phyloP scores from a whole-genome alignment of 192 early-diverging fungal genomes.

The Umbelopsis isabellina region DNA sequence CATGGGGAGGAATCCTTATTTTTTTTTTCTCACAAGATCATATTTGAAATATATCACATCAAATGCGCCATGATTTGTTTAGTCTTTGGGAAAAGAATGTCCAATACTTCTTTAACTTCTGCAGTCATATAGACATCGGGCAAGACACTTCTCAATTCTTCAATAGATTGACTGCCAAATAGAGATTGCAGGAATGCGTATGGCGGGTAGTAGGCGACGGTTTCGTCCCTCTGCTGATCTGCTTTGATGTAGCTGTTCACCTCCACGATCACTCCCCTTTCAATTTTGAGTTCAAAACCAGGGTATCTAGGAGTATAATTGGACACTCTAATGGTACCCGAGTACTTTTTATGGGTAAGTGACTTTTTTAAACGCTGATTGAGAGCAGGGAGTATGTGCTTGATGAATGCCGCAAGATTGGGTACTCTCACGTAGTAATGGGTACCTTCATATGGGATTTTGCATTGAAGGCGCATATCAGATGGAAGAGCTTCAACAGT shows the following conservation, averaged over 20 bases:
- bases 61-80: neutral
- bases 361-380: constrained; percentile 3
- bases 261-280: neutral
- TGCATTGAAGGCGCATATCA: neutral
- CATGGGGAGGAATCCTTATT: neutral
- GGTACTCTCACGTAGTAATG: neutral
- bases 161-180: neutral
- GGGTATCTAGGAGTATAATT: constrained; percentile 17
- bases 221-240: neutral
- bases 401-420: neutral
- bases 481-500: neutral
- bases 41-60: neutral
- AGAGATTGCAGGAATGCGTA: neutral
- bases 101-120: neutral
- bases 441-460: neutral
- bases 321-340: neutral
- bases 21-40: neutral
- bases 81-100: neutral
- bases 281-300: constrained; percentile 5
- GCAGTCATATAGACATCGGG: neutral
- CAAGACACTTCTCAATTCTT: neutral
- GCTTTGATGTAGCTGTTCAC: neutral
- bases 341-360: neutral
- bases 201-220: neutral
- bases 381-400: constrained; percentile 4